Conservation (phyloP, 176 grass and related monocot genomes). For the Sorghum bicolor region Sorghum_bicolor_NCBIv3 NC_012879.2:45501-46000, state of each 20-base stretch:
- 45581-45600: neutral
- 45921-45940: neutral
- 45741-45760: neutral
- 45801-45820: neutral
- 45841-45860: neutral
- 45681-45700: neutral
- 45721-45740: neutral
- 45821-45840: neutral
- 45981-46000: neutral
- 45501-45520: neutral
- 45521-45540: neutral
- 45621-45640: neutral
- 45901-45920: neutral
- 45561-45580: neutral
- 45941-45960: neutral
- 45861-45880: neutral
- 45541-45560: neutral
- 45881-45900: neutral
- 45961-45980: neutral
- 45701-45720: neutral
- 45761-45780: neutral
- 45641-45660: neutral
- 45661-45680: neutral
- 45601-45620: neutral
- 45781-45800: neutral